Evolutionary conservation across 2,329 filamentous ascomycete genomes (phyloP).

Genomic region (Mycocentrospora acerina): DNA sequence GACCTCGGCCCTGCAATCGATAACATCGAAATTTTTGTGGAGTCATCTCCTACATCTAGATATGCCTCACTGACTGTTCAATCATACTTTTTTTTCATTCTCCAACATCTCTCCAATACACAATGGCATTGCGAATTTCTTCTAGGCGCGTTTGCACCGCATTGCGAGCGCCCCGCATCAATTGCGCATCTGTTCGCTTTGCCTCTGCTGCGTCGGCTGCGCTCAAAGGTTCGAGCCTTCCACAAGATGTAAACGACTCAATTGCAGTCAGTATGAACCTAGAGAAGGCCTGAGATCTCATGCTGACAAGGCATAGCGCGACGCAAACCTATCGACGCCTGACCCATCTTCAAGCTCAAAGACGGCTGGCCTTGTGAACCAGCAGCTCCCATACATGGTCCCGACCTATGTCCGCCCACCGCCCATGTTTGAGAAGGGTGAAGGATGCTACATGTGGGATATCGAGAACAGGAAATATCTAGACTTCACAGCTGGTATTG

Average conservation of each 20-base stretch:
- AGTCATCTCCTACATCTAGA: conserved; percentile 14
- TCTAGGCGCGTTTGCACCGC: conserved; percentile 25
- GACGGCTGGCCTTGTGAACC: conserved; percentile 72
- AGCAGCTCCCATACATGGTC: conserved; percentile 87
- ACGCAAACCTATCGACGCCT: conserved; percentile 59
- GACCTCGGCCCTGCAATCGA: conserved; percentile 20
- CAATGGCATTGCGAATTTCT: conserved; percentile 37
- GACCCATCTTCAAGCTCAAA: conserved; percentile 74
- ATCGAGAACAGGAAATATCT: conserved; percentile 85
- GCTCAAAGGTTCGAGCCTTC: conserved; percentile 43
- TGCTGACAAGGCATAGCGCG: conserved; percentile 28
- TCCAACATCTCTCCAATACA: conserved; percentile 6
- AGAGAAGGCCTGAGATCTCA: not conserved
- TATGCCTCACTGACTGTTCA: conserved; percentile 8
- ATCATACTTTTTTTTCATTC: conserved; percentile 8
- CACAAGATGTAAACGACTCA: conserved; percentile 43
- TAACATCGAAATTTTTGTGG: conserved; percentile 19
- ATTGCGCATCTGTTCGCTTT: conserved; percentile 33
- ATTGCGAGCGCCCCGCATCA: conserved; percentile 27
- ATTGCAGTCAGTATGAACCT: conserved; percentile 39
- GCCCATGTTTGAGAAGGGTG: conserved; percentile 84
- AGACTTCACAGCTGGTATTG: conserved; percentile 94
- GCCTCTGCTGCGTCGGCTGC: conserved; percentile 44
- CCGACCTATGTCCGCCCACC: conserved; percentile 89
- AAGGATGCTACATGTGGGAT: conserved; percentile 88